Base-by-base conservation (phyloP, 2,329 filamentous ascomycete genomes). In the Escovopsis sp. region DNA sequence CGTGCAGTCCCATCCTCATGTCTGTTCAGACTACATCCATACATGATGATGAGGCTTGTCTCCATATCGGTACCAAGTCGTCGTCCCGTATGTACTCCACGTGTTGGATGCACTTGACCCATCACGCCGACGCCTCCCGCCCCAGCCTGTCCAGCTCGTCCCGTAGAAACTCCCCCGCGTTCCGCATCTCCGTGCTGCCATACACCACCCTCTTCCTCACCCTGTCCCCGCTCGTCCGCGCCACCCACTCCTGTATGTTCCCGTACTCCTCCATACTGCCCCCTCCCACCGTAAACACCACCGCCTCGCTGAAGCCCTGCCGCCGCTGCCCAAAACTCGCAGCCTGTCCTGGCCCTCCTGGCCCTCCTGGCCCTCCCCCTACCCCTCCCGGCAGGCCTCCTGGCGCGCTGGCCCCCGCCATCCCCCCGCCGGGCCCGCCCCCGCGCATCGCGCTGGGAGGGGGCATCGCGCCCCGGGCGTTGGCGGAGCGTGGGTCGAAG, bases 261-360 rank as follows among this genome's bases (percentile, higher is more conserved):
- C 87, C 88, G 54, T 96, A 98, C 56, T 98, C 90, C 48, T 98
- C 90, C 83, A 98, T 96, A 53, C 86, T 94, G 29, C 90, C 90
- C 32, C 92, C 90, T 4, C 90, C 90, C 3, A 92, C 85, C 0
- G 84, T 88, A 52, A 94, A 94, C n/a, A 94, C 84, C 36, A 94
- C 79, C 1, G 85, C 83, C 50, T 94, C 87, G 33, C 75, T 82
- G 57, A 88, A 94, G 0, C 84, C 86, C 50, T 94, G 87, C 36
- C 88, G 67, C 40, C 86, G 65, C 58, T 96, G 88, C 2, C 88
- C 90, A 56, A 96, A 96, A 37, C 76, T 92, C 6, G 86, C 87
- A 25, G 73, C 70, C 17, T 79, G 83, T 4, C 85, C 85, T 0
- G 65, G 56, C 0, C 52, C 59, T 32, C 56, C 66, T 2, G 55